Conservation (phyloP, 2,329 filamentous ascomycete species). For the Penicillium sp. region DNA sequence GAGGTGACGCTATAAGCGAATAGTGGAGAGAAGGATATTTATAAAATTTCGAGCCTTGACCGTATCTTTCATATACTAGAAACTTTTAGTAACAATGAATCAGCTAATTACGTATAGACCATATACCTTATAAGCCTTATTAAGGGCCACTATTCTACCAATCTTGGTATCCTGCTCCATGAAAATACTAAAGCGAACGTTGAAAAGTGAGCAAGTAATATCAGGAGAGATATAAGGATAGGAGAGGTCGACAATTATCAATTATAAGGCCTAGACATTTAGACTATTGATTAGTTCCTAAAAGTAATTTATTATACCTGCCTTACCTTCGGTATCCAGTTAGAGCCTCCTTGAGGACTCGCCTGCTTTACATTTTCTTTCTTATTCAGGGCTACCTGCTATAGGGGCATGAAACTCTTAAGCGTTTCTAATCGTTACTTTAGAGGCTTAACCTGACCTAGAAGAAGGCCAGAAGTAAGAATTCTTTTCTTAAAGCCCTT, state of each 20-base stretch:
- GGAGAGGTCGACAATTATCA: constrained; percentile 24
- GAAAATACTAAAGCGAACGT: constrained; percentile 23
- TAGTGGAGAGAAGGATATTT: constrained; percentile 59
- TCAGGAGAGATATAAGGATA: constrained; percentile 23
- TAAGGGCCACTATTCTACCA: constrained; percentile 19
- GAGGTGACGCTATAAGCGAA: constrained; percentile 70
- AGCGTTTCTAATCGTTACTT: constrained; percentile 22
- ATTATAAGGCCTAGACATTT: constrained; percentile 11
- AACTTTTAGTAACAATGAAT: neutral
- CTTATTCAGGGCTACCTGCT: neutral
- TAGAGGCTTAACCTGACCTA: constrained; percentile 16
- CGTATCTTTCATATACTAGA: neutral
- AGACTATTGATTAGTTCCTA: too few species aligned
- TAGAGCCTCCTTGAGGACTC: neutral
- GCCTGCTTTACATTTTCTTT: neutral
- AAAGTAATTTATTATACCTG: constrained; percentile 31
- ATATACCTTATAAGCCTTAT: constrained; percentile 27
- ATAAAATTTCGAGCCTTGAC: constrained; percentile 59
- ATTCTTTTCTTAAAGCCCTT: constrained; percentile 42
- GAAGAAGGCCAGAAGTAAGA: constrained; percentile 2
- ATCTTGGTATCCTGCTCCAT: constrained; percentile 15
- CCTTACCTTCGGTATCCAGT: constrained; percentile 16
- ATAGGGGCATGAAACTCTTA: constrained; percentile 24
- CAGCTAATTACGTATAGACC: neutral
- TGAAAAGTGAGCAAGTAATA: constrained; percentile 24